A percentile compares a stretch with the other conserved stretches of the same genome.
Evolutionary conservation across 805 yeast genomes (phyloP).

Genomic region (Candida insectorum): DNA sequence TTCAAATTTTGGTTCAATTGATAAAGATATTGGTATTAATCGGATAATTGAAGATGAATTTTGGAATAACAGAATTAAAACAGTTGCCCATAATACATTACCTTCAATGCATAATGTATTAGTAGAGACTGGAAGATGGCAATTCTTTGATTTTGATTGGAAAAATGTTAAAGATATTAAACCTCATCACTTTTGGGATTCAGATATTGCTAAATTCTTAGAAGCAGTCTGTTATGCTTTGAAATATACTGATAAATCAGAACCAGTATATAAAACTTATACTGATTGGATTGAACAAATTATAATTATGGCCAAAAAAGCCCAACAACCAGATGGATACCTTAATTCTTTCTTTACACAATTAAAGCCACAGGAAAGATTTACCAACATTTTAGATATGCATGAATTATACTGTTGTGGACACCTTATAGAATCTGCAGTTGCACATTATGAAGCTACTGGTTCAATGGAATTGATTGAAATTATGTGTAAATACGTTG

Average conservation of each 20-base stretch:
- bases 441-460: constrained; percentile 17
- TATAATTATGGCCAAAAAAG: constrained; percentile 14
- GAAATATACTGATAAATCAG: constrained; percentile 11
- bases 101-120: constrained; percentile 16
- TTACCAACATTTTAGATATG: constrained; percentile 18
- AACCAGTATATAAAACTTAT: constrained; percentile 7
- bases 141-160: constrained; percentile 12
- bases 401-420: constrained; percentile 18
- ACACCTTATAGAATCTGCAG: constrained; percentile 20
- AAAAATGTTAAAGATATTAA: constrained; percentile 8
- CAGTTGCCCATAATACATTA: constrained; percentile 14
- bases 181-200: constrained; percentile 23
- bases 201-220: constrained; percentile 20
- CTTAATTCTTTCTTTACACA: constrained; percentile 18
- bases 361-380: constrained; percentile 22
- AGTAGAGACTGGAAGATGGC: constrained; percentile 19
- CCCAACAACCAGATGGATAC: constrained; percentile 22
- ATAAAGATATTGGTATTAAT: too few species aligned
- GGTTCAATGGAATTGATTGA: constrained; percentile 14
- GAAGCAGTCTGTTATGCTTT: constrained; percentile 18
- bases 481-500: constrained; percentile 16
- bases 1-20: too few species aligned
- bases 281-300: constrained; percentile 15
- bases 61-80: constrained; percentile 14
- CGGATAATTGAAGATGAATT: constrained; percentile 11